Conservation (phyloP, 1,284 basidiomycete genomes). For the Rhodofomes roseus region DNA sequence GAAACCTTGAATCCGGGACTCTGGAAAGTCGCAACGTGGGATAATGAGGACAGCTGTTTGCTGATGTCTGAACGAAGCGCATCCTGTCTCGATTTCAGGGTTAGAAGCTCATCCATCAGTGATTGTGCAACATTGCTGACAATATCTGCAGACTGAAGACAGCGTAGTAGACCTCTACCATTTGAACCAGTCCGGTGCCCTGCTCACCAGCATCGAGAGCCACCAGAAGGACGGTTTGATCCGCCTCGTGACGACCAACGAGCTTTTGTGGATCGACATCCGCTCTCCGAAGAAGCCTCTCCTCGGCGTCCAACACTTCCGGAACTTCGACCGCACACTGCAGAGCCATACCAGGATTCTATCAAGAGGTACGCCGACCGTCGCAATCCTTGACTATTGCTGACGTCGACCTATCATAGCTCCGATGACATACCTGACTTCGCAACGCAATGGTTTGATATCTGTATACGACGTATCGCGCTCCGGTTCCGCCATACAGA, state of each 20-base stretch:
- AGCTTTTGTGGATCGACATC: conserved; percentile 66
- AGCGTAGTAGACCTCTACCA: conserved; percentile 31
- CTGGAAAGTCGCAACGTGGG: conserved; percentile 30
- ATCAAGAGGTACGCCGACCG: conserved; percentile 31
- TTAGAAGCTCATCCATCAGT: conserved; percentile 18
- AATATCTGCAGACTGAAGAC: conserved; percentile 22
- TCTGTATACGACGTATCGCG: conserved; percentile 60
- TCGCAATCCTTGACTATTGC: background rate
- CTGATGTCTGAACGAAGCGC: conserved; percentile 31
- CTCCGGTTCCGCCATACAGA: conserved; percentile 38
- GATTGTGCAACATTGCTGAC: conserved; percentile 9
- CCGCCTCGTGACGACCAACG: conserved; percentile 52
- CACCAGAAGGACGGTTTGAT: conserved; percentile 39
- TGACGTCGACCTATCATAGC: conserved; percentile 9
- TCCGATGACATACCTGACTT: conserved; percentile 51
- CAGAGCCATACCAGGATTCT: conserved; percentile 36
- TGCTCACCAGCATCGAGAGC: conserved; percentile 51
- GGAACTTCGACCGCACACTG: conserved; percentile 58
- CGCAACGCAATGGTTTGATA: conserved; percentile 51
- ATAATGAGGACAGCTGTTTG: conserved; percentile 20
- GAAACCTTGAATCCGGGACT: conserved; percentile 9
- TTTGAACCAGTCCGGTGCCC: conserved; percentile 29
- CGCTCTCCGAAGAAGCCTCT: conserved; percentile 53
- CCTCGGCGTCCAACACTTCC: conserved; percentile 55
- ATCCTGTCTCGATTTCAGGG: conserved; percentile 45